A percentile compares a stretch with the other conserved stretches of the same genome.
Evolutionary conservation across 2,329 filamentous ascomycete species (phyloP).

Genomic region (Alternaria conjuncta): DNA sequence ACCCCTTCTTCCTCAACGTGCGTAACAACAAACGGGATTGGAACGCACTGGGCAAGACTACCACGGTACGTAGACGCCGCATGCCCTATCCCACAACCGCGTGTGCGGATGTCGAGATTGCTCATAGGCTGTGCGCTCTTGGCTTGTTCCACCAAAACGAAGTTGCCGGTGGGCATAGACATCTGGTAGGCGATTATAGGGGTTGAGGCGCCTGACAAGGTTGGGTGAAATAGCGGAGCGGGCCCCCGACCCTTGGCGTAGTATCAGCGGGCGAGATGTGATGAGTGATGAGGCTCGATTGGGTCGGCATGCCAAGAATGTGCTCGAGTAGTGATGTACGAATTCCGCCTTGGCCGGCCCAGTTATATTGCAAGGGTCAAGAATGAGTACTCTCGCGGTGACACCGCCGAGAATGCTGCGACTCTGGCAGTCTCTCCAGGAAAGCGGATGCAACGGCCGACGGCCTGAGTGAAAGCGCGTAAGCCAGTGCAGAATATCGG

Average conservation of each 20-base stretch:
- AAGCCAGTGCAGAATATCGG: not conserved
- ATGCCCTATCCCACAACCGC: constrained; percentile 4
- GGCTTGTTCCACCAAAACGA: constrained; percentile 21
- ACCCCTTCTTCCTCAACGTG: constrained; percentile 13
- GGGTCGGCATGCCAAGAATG: constrained; percentile 29
- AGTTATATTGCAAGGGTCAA: constrained; percentile 23
- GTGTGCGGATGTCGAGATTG: constrained; percentile 12
- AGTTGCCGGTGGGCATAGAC: not conserved
- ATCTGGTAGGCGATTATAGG: constrained; percentile 16
- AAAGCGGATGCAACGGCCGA: constrained; percentile 9
- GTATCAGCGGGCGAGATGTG: constrained; percentile 22
- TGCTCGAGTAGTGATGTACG: constrained; percentile 20
- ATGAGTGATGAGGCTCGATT: constrained; percentile 17
- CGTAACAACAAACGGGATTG: constrained; percentile 19
- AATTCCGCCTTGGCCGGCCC: constrained; percentile 33
- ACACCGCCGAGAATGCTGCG: constrained; percentile 30
- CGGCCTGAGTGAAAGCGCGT: constrained; percentile 2
- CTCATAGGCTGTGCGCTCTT: constrained; percentile 19
- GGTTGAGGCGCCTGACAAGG: constrained; percentile 21
- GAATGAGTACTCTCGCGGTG: constrained; percentile 28
- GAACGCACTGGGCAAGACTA: constrained; percentile 11
- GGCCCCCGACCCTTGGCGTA: constrained; percentile 27
- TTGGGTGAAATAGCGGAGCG: constrained; percentile 28
- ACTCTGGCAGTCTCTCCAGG: constrained; percentile 22
- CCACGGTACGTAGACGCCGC: constrained; percentile 19